Evolutionary conservation across 495 filamentous ascomycete species (phyloP), one percentile per base, ranked within the genome.

Genomic region (Aspergillus leporis): DNA sequence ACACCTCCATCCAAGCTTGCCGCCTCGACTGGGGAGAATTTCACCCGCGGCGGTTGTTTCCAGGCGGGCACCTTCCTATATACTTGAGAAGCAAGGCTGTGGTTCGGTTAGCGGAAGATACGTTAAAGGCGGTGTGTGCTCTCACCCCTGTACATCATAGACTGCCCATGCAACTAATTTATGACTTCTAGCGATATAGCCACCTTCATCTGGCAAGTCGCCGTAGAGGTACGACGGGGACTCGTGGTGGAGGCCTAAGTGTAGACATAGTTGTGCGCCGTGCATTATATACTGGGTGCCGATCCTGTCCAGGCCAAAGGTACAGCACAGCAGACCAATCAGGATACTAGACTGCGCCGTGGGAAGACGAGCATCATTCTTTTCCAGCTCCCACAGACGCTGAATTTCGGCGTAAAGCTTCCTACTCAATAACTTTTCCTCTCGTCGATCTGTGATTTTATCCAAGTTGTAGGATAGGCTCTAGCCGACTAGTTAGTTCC

Each of bases 101-200:
- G 25, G 63, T 45, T 61, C 62, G 16, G 50, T 19, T 5, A 25
- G 46, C 22, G 16, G 28, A 25, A 13, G 32, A 3, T 13, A 28
- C 14, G 10, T 22, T 12, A 22, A n/a, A 22, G 14, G 25, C 21
- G 13, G 32, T 19, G 18, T 19, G 12, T 18, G 8, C 7, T 14
- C 65, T 55, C 45, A 70, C 67, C 62, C 55, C 53, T 70, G 67
- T 10, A 70, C 51, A 50, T 70, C 67, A 12, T 61, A 70, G 5
- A 70, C 38, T 7, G 58, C 67, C 62, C 65, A 67, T 13, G 67
- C 53, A n/a, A 70, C 58, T 51, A 70, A 43, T 23, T 62, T 64
- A 18, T 70, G 67, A 34, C 60, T 60, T 30, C 56, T 30, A 9
- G 46, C 54, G 3, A 55, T 23, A 0, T 58, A 13, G 0, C 50